Evolutionary conservation across 352 stramenopile genomes (phyloP).

Genomic region (Plasmopara muralis): DNA sequence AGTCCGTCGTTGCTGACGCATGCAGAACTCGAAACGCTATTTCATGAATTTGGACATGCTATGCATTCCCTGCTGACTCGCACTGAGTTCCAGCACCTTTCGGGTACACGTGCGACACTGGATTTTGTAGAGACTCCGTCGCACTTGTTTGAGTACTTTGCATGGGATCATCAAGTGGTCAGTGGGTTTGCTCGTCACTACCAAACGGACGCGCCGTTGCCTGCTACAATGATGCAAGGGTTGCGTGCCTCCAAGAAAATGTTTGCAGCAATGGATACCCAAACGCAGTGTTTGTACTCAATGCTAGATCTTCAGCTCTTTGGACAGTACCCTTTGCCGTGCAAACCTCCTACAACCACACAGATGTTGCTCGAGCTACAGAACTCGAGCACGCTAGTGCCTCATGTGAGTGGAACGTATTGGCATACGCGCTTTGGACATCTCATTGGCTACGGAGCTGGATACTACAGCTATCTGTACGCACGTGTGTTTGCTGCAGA

Average conservation of each 20-base stretch:
- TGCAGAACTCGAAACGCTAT: slow-evolving; percentile 95
- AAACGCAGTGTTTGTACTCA: slow-evolving; percentile 81
- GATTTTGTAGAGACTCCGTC: slow-evolving; percentile 96
- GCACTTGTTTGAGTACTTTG: slow-evolving; percentile 98
- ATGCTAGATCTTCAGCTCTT: slow-evolving; percentile 74
- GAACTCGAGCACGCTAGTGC: slow-evolving; percentile 63
- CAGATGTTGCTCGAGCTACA: slow-evolving; percentile 59
- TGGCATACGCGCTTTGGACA: slow-evolving; percentile 87
- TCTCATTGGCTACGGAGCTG: slow-evolving; percentile 85
- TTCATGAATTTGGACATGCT: slow-evolving; percentile 98
- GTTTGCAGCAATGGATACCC: slow-evolving; percentile 87
- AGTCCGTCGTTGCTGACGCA: slow-evolving; percentile 80
- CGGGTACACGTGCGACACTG: slow-evolving; percentile 88
- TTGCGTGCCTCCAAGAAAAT: slow-evolving; percentile 78
- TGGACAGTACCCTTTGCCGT: slow-evolving; percentile 42
- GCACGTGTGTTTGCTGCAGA: slow-evolving; percentile 84
- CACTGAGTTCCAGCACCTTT: slow-evolving; percentile 97
- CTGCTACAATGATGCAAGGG: slow-evolving; percentile 62
- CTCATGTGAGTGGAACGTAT: slow-evolving; percentile 67
- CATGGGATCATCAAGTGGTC: slow-evolving; percentile 87
- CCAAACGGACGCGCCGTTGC: slow-evolving; percentile 71
- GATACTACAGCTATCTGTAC: slow-evolving; percentile 91
- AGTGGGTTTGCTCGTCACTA: slow-evolving; percentile 80
- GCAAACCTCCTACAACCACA: slow-evolving; percentile 38
- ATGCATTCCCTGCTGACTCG: slow-evolving; percentile 94